These are phyloP conservation scores for Cyclospora cayetanensis DNA, from an alignment of 169 alveolate genomes.

Conservation along the genomic window DNA sequence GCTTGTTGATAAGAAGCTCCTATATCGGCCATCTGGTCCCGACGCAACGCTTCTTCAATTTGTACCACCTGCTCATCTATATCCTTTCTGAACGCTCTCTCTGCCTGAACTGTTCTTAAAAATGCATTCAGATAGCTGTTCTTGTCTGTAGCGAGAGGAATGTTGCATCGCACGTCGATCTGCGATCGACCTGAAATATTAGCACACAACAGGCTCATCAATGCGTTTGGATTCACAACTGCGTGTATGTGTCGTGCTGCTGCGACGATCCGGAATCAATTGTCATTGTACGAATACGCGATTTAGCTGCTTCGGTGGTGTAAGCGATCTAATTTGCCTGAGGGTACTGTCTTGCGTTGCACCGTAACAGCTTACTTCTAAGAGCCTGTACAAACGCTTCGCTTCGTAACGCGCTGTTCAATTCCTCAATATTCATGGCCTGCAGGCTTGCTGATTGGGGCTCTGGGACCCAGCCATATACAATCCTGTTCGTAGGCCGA, in stretches of 20 bases:
- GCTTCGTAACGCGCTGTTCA: neutral
- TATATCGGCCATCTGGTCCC: neutral
- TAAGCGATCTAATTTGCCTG: neutral
- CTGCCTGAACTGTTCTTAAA: neutral
- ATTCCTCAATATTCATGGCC: neutral
- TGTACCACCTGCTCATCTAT: neutral
- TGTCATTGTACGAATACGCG: neutral
- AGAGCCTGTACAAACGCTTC: neutral
- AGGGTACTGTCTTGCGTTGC: neutral
- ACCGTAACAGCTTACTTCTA: neutral
- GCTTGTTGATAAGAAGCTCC: neutral
- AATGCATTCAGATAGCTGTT: neutral
- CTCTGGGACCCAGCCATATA: conserved; percentile 2
- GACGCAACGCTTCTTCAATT: neutral
- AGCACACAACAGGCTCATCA: neutral
- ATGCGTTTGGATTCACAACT: no score
- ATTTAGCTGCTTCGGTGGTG: neutral
- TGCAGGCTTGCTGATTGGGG: neutral
- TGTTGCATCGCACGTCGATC: neutral
- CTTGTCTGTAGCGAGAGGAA: neutral
- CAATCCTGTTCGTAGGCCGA: no score
- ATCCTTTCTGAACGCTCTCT: neutral
- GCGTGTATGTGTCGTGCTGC: no score
- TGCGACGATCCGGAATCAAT: neutral
- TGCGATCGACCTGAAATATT: neutral